These are phyloP conservation scores for Mycosphaerella arachidis DNA, from an alignment of 2,329 filamentous ascomycete species.

Conservation along the genomic window DNA sequence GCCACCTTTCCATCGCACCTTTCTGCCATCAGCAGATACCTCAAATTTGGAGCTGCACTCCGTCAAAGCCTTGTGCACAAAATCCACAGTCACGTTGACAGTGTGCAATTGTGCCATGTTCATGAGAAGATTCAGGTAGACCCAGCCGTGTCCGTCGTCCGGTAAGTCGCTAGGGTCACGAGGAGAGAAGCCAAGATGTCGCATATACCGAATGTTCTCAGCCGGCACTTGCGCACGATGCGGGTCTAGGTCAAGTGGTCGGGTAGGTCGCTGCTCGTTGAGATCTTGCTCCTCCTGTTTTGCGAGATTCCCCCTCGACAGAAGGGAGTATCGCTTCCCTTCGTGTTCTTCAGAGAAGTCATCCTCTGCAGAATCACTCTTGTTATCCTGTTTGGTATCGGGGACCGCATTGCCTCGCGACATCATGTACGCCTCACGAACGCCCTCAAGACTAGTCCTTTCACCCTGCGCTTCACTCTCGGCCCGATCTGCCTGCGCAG, in stretches of 20 bases:
- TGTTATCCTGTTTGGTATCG: constrained; percentile 3
- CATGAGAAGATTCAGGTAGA: constrained; percentile 74
- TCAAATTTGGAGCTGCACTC: constrained; percentile 72
- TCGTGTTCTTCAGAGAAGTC: background rate
- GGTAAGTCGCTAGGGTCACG: constrained; percentile 52
- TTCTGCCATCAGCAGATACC: constrained; percentile 69
- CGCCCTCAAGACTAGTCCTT: constrained; percentile 36
- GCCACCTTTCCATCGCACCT: constrained; percentile 74
- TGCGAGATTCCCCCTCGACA: background rate
- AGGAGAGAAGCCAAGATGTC: constrained; percentile 65
- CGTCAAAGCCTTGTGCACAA: constrained; percentile 66
- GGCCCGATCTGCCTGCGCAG: constrained; percentile 44
- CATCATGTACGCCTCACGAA: constrained; percentile 46
- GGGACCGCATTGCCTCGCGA: constrained; percentile 22
- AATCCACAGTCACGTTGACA: constrained; percentile 73
- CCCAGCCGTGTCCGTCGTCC: constrained; percentile 68
- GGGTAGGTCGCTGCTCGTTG: constrained; percentile 68
- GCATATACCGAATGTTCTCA: constrained; percentile 77
- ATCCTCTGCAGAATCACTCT: constrained; percentile 3
- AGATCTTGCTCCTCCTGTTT: background rate
- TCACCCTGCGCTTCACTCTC: constrained; percentile 40
- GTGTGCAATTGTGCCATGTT: constrained; percentile 83
- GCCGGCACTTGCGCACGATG: constrained; percentile 68
- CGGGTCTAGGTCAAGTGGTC: constrained; percentile 71
- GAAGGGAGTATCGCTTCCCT: background rate